A percentile compares a stretch with the other conserved stretches of the same genome.
Evolutionary conservation across 1,284 basidiomycete genomes (phyloP).

Genomic region (Malassezia obtusa): DNA sequence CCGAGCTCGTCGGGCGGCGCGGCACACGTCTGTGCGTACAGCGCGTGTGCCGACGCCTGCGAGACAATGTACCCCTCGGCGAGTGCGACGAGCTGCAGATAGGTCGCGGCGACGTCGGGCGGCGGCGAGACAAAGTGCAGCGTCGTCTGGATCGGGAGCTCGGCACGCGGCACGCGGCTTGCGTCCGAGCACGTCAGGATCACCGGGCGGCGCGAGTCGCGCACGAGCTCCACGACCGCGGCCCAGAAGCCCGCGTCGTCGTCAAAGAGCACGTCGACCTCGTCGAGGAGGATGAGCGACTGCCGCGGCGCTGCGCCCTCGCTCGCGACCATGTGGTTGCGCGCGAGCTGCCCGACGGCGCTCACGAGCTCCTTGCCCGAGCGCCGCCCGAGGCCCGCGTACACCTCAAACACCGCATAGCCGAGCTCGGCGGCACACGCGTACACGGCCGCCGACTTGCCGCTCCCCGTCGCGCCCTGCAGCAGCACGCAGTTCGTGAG

Average conservation of each 20-base stretch:
- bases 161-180: conserved; percentile 18
- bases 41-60: conserved; percentile 40
- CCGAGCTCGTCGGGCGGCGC: neutral
- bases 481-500: conserved; percentile 54
- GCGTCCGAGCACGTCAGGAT: conserved; percentile 37
- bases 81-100: conserved; percentile 62
- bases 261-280: conserved; percentile 83
- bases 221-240: conserved; percentile 50
- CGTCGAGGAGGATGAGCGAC: conserved; percentile 86
- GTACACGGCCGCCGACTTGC: conserved; percentile 43
- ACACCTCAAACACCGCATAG: conserved; percentile 94
- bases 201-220: conserved; percentile 35
- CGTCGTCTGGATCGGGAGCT: conserved; percentile 27
- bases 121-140: conserved; percentile 24
- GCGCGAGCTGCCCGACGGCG: conserved; percentile 82
- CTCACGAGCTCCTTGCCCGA: conserved; percentile 67
- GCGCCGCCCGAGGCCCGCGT: conserved; percentile 75
- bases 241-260: conserved; percentile 89
- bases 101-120: conserved; percentile 50
- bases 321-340: conserved; percentile 55
- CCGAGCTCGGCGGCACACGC: conserved; percentile 57
- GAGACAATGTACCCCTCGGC: conserved; percentile 61
- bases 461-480: conserved; percentile 56
- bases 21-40: conserved; percentile 1
- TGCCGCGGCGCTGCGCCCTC: conserved; percentile 53